phyloP scores from a whole-genome alignment of 345 rosid genomes.

The Hibiscus tridactylites region DNA sequence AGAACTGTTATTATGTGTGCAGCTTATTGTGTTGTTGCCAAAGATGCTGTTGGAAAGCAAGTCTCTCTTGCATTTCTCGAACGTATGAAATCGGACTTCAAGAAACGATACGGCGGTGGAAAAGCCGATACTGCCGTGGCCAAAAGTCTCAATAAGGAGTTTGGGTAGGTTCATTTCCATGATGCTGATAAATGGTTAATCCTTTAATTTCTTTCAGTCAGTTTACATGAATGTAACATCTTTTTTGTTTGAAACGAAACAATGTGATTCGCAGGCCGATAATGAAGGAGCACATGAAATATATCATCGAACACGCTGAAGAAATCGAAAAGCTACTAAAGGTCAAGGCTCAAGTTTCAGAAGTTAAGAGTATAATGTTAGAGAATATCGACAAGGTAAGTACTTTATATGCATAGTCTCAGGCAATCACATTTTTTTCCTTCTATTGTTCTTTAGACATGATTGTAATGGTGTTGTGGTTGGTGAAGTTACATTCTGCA shows the following conservation, averaged over 20 bases:
- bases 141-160: constrained; percentile 90
- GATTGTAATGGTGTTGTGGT: not conserved
- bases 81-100: constrained; percentile 87
- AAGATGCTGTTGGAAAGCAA: constrained; percentile 83
- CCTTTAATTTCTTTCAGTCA: not conserved
- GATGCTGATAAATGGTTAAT: not conserved
- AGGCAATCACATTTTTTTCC: not conserved
- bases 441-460: not conserved
- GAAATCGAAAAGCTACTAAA: constrained; percentile 88
- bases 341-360: constrained; percentile 97
- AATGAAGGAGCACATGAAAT: constrained; percentile 96
- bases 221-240: not conserved
- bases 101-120: constrained; percentile 86
- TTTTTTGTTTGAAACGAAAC: not conserved
- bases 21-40: constrained; percentile 96
- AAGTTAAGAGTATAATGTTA: constrained; percentile 88
- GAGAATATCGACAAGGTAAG: constrained; percentile 92
- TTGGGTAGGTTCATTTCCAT: constrained; percentile 45
- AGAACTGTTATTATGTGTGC: constrained; percentile 14
- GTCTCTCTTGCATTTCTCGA: constrained; percentile 85
- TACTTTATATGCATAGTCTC: not conserved
- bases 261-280: constrained; percentile 44
- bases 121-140: constrained; percentile 89
- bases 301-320: constrained; percentile 87
- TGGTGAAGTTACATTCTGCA: not conserved